Percentiles rank a stretch among this genome's conserved stretches.
Conservation (phyloP, 176 grass and related monocot species). For the Thalia dealbata region DNA sequence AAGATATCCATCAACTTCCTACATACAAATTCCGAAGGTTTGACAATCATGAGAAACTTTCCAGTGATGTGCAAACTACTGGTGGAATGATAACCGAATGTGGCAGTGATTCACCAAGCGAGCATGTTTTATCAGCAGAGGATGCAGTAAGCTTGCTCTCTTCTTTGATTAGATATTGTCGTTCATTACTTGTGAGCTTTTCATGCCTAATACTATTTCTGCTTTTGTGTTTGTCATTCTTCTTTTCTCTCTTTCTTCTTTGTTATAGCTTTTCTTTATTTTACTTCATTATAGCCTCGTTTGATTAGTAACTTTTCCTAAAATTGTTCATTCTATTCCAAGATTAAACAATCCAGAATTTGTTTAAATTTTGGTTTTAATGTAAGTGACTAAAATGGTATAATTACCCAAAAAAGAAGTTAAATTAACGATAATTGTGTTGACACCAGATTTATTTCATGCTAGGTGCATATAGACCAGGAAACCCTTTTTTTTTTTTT, state of each 20-base stretch:
- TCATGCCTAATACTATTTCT: too few species aligned
- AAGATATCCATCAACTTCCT: constrained; percentile 3
- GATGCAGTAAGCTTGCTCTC: constrained; percentile 4
- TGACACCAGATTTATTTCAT: too few species aligned
- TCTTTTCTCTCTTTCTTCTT: too few species aligned
- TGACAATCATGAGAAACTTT: background rate
- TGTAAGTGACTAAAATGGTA: background rate
- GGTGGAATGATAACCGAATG: constrained; percentile 4
- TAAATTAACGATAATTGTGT: background rate
- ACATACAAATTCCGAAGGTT: background rate
- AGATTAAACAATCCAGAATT: too few species aligned
- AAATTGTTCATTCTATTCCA: too few species aligned
- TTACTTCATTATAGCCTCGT: too few species aligned
- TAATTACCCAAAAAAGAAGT: background rate
- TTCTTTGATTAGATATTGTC: background rate
- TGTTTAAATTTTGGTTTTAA: background rate
- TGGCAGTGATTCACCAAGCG: background rate
- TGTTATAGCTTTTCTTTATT: too few species aligned
- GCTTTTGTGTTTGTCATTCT: too few species aligned
- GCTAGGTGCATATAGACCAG: too few species aligned
- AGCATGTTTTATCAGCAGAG: constrained; percentile 1
- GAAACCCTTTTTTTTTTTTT: too few species aligned
- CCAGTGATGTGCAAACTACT: too few species aligned
- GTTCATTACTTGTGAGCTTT: background rate
- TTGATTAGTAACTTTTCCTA: too few species aligned